Percentiles rank a stretch among this genome's conserved stretches.
Conservation (phyloP, 1,139 yeast species). For the Candida tunisiensis region DNA sequence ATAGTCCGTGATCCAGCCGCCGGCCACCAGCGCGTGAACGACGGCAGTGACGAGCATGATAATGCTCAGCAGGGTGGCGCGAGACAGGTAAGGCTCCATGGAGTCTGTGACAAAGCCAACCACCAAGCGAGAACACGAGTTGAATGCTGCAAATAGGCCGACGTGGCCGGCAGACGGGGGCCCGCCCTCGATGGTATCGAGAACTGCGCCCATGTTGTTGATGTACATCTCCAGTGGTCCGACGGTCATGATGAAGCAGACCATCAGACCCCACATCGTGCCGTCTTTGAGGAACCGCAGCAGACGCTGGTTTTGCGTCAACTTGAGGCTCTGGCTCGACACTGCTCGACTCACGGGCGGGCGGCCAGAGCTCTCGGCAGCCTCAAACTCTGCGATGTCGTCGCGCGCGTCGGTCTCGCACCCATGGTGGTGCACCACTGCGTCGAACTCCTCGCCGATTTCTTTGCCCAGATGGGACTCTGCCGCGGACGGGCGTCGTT, state of each 20-base stretch:
- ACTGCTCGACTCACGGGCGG: too few species aligned
- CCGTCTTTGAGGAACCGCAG: slow-evolving; percentile 37
- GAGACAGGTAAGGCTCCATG: slow-evolving; percentile 11
- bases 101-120: slow-evolving; percentile 54
- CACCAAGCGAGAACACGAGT: slow-evolving; percentile 46
- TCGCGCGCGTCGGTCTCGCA: too few species aligned
- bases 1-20: slow-evolving; percentile 11
- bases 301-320: slow-evolving; percentile 3
- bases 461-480: too few species aligned
- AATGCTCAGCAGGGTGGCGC: slow-evolving; percentile 13
- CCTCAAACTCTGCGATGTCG: slow-evolving; percentile 3
- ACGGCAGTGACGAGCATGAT: slow-evolving; percentile 11
- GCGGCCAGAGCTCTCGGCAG: slow-evolving; percentile 1
- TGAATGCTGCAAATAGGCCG: slow-evolving; percentile 34
- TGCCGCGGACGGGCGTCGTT: too few species aligned
- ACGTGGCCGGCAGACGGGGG: slow-evolving; percentile 31
- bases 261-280: slow-evolving; percentile 46
- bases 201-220: slow-evolving; percentile 61
- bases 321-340: background rate
- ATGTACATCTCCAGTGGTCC: slow-evolving; percentile 86
- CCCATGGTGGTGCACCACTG: too few species aligned
- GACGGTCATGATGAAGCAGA: slow-evolving; percentile 47
- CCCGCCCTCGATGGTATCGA: slow-evolving; percentile 12
- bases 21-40: slow-evolving; percentile 12
- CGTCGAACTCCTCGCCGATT: too few species aligned